Conservation (phyloP, 805 yeast species). For the Lachancea dasiensis region DNA sequence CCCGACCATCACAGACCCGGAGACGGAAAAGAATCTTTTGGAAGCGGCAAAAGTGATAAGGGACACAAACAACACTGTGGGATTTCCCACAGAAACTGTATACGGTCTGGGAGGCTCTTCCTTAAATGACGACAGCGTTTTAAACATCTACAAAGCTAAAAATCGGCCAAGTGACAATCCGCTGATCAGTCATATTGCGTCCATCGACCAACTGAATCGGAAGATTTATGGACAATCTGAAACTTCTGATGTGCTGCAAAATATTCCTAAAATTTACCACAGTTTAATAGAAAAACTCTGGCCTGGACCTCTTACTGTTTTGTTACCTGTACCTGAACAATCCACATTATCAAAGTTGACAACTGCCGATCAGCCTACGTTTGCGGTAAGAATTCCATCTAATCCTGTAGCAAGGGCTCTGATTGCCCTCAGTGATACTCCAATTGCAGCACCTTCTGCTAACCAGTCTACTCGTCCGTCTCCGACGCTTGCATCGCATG, state of each 20-base stretch:
- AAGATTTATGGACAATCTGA: slow-evolving; percentile 40
- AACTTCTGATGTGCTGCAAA: slow-evolving; percentile 24
- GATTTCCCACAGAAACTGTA: slow-evolving; percentile 96
- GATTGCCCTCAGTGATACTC: slow-evolving; percentile 76
- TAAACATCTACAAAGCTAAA: slow-evolving; percentile 76
- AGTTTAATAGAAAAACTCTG: slow-evolving; percentile 65
- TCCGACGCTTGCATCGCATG: slow-evolving; percentile 86
- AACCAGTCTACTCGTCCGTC: slow-evolving; percentile 94
- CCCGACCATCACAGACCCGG: slow-evolving; percentile 46
- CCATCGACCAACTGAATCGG: slow-evolving; percentile 62
- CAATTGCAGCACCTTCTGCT: slow-evolving; percentile 97
- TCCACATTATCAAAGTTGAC: slow-evolving; percentile 63
- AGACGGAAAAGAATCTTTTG: slow-evolving; percentile 44
- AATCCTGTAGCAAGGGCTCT: slow-evolving; percentile 88
- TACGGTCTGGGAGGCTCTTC: slow-evolving; percentile 94
- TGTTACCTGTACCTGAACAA: slow-evolving; percentile 53
- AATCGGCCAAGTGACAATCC: slow-evolving; percentile 96
- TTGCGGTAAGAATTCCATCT: slow-evolving; percentile 85
- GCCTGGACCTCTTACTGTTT: slow-evolving; percentile 95
- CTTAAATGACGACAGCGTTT: slow-evolving; percentile 63
- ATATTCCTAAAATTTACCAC: slow-evolving; percentile 63
- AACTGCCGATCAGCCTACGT: slow-evolving; percentile 83
- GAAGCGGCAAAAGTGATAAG: slow-evolving; percentile 55
- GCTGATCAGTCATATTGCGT: slow-evolving; percentile 81
- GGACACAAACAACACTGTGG: slow-evolving; percentile 58